Evolutionary conservation across 2,329 filamentous ascomycete genomes (phyloP).

Genomic region (Alternaria angustiovoidea): DNA sequence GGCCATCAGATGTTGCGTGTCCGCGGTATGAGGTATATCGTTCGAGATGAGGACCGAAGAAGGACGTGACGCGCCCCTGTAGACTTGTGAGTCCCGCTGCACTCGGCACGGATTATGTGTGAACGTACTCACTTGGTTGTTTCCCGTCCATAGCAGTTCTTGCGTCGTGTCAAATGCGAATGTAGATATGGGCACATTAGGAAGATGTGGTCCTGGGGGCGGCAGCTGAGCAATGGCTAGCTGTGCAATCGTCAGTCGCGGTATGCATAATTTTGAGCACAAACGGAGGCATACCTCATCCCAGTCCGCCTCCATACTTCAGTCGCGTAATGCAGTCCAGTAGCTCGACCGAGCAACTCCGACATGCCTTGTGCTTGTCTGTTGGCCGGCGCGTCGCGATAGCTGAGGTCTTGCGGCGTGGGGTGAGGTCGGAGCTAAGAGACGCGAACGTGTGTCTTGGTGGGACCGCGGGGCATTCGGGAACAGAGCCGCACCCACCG

Average conservation of each 20-base stretch:
- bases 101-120: neutral
- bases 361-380: conserved; percentile 39
- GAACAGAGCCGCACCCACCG: conserved; percentile 7
- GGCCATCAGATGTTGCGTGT: conserved; percentile 74
- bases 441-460: conserved; percentile 25
- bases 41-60: conserved; percentile 84
- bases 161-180: conserved; percentile 89
- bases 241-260: conserved; percentile 55
- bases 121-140: conserved; percentile 75
- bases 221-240: conserved; percentile 83
- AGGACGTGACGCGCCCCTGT: conserved; percentile 87
- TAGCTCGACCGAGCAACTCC: conserved; percentile 21
- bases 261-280: conserved; percentile 3
- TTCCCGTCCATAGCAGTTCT: conserved; percentile 92
- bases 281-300: conserved; percentile 52
- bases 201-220: conserved; percentile 71
- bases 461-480: conserved; percentile 19
- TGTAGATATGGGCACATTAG: conserved; percentile 76
- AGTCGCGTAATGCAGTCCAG: conserved; percentile 33
- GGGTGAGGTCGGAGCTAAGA: conserved; percentile 33
- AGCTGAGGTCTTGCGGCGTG: conserved; percentile 23
- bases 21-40: conserved; percentile 90
- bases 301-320: conserved; percentile 62
- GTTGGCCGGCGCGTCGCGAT: conserved; percentile 29
- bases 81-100: conserved; percentile 17